Base-by-base conservation (phyloP, 305 asterid genomes). In the Solanum hybrid region DNA sequence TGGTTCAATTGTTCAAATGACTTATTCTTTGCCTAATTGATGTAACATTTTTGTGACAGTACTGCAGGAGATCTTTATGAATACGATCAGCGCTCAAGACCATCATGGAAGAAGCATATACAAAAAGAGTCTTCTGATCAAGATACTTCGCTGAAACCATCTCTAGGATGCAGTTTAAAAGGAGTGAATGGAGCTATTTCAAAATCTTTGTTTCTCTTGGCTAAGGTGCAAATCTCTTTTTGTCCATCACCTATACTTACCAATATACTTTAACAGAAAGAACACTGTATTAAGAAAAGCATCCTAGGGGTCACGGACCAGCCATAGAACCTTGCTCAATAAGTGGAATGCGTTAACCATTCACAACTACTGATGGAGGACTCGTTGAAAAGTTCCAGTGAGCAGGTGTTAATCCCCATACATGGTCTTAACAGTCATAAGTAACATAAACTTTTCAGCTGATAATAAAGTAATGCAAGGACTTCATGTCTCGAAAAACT, bases 91-190 rank as follows among this genome's bases (percentile, higher is more conserved):
- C 85, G 89, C 3, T 90, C 98, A 32, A 96, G 92, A 90, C 98
- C 98, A 37, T 93, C 96, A 71, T 97, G 99, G 99, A 97, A 94
- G 94, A 97, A 96, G 93, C 99, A 97, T 71, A 92, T 96, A 92
- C 93, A 85, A 37, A 88, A 76, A 82, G 93, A 93, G 85, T 95
- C 93, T 82, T 91, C 93, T 12, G 88, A 84, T 45, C 88, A 91
- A 64, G 89, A 92, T 9, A 87, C 93, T 32, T 91, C 94, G 13
- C 87, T 97, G 90, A 91, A 93, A 11, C 89, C 96, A 13, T 90
- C 91, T 86, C 90, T 35, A 78, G 94, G 98, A 17, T 97, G 98
- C 94, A 90, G 88, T 89, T 85, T 94, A 85, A 92, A 89, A 78
- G 96, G 94, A 86, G 86, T 93, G 24, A 89, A 89, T 35, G 97